Percentiles rank a stretch among this genome's conserved stretches.
Evolutionary conservation across 2,329 filamentous ascomycete genomes (phyloP).

Genomic region (Conoideocrella luteorostrata): DNA sequence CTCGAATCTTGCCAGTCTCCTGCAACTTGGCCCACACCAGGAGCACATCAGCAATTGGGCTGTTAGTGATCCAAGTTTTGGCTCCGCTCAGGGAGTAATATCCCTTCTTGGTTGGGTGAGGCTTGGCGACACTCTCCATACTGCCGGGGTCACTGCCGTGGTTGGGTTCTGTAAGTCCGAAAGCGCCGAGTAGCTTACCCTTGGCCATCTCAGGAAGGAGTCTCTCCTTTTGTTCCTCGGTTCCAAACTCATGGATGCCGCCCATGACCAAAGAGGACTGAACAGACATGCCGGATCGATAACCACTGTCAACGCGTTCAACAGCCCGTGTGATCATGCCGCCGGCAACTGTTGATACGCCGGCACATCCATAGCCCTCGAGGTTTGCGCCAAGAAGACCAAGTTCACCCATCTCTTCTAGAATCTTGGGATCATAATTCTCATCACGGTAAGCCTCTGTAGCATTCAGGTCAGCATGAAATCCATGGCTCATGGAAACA

Average conservation of each 20-base stretch:
- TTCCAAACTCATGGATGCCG: constrained; percentile 80
- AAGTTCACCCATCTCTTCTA: constrained; percentile 87
- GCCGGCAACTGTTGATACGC: constrained; percentile 80
- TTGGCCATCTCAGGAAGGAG: constrained; percentile 76
- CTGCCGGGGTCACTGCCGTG: constrained; percentile 87
- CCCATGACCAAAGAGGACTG: constrained; percentile 93
- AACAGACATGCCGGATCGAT: constrained; percentile 88
- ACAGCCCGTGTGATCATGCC: constrained; percentile 86
- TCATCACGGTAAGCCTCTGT: constrained; percentile 79
- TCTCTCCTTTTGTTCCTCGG: constrained; percentile 79
- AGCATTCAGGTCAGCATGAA: constrained; percentile 5
- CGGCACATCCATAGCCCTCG: constrained; percentile 81
- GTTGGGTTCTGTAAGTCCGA: constrained; percentile 87
- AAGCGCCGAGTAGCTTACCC: constrained; percentile 76
- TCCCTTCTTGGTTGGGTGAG: constrained; percentile 77
- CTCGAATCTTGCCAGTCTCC: constrained; percentile 86
- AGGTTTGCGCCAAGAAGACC: constrained; percentile 85
- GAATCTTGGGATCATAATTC: constrained; percentile 76
- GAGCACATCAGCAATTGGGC: constrained; percentile 77
- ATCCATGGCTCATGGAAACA: too few relatives aligned
- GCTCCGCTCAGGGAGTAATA: constrained; percentile 72
- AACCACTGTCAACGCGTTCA: constrained; percentile 85
- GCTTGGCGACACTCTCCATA: constrained; percentile 83
- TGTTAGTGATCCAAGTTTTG: constrained; percentile 97
- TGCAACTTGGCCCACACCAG: constrained; percentile 91